Conservation (phyloP, 352 stramenopile species). For the Globisporangium mamillatum region DNA sequence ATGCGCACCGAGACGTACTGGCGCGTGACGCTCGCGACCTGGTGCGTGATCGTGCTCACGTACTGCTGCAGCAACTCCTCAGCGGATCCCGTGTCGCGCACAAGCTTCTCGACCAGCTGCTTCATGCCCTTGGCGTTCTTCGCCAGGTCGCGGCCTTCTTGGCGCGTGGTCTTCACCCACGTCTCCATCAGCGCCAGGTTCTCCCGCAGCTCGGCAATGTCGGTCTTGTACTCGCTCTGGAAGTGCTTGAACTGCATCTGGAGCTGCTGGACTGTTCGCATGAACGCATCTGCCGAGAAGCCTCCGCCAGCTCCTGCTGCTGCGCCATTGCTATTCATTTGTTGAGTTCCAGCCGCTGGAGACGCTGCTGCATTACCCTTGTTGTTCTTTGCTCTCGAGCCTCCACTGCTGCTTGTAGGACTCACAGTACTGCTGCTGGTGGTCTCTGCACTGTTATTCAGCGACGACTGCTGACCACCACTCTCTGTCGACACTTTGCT, state of each 20-base stretch:
- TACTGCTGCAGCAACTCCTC: conserved; percentile 79
- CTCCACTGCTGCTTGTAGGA: conserved; percentile 5
- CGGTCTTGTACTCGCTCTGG: conserved; percentile 33
- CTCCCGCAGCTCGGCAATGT: conserved; percentile 33
- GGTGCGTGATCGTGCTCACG: conserved; percentile 81
- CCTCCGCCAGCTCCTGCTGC: no score
- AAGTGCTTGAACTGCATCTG: conserved; percentile 38
- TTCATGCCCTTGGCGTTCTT: conserved; percentile 62
- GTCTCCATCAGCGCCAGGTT: conserved; percentile 41
- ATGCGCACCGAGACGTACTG: conserved; percentile 81
- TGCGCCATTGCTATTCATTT: neutral
- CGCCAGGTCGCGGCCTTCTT: conserved; percentile 42
- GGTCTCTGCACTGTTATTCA: conserved; percentile 1
- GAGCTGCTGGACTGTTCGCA: conserved; percentile 31
- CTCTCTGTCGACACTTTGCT: conserved; percentile 20
- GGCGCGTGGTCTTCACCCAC: conserved; percentile 32
- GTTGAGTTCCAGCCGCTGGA: neutral
- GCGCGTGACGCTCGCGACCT: conserved; percentile 77
- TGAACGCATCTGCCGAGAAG: conserved; percentile 10
- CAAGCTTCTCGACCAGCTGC: conserved; percentile 71
- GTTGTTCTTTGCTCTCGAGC: conserved; percentile 11
- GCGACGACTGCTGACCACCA: neutral
- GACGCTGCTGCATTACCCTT: neutral
- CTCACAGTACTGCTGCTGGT: conserved; percentile 7
- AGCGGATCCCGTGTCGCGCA: conserved; percentile 65